Evolutionary conservation across 108 stramenopile species (phyloP), one percentile per base, ranked within the genome.

Genomic region (Skeletonema potamos): DNA sequence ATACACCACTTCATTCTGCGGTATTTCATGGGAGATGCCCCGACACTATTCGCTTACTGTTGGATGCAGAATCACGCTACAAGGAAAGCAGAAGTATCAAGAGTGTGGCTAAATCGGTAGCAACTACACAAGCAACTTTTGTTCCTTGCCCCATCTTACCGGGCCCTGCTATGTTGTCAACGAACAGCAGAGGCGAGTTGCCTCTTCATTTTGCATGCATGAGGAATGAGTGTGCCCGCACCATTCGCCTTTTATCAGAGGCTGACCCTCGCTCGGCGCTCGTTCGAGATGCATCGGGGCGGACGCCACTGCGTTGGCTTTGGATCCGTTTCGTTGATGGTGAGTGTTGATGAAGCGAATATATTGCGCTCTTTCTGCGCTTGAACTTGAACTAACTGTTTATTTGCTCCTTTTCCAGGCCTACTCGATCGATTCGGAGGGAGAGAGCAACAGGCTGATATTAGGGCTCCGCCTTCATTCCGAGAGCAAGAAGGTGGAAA

Each of bases 161-260:
- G 24, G 54, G 70, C 20, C 75, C 75, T 33, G 84, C 86, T 1
- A 51, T 88, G 62, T 46, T 89, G 36, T 72, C 63, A 26, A 81
- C 77, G 37, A 92, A 92, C 63, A 86, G 85, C 5, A 86, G 87
- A 56, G 90, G 88, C 6, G 90, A 92, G 67, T 46, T 87, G 10
- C 90, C 90, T 1, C 76, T 92, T 9, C 90, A 92, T 75, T 92
- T 92, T 70, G 88, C 88, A 51, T 75, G 86, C 43, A 92, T 92
- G 90, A 74, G 86, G 30, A 86, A 87, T 30, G 88, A 92, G 68
- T 87, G 76, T 22, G 86, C 87, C 6, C 78, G 87, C 30, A 77
- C 83, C 9, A 79, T 92, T 5, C 76, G 75, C 1, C 59, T 89
- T 11, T 56, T 89, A 13, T 79, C 84, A 0, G 73, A 82, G 20